These are phyloP conservation scores for Aureobasidium namibiae DNA, from an alignment of 2,329 filamentous ascomycete genomes.

Conservation along the genomic window DNA sequence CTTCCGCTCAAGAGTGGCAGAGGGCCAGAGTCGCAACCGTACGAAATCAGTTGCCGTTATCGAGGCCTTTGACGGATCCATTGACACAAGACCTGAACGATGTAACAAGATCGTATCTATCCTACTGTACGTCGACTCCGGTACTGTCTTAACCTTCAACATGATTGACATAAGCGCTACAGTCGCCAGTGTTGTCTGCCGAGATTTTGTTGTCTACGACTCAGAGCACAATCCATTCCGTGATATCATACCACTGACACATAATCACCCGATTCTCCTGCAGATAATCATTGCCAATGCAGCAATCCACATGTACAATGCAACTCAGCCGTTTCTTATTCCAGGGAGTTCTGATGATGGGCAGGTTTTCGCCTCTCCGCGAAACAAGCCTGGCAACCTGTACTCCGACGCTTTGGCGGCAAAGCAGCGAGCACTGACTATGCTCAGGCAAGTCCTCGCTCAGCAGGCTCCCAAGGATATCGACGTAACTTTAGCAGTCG, in stretches of 20 bases:
- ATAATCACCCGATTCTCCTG: not conserved
- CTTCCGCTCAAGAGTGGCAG: not conserved
- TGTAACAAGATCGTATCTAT: not conserved
- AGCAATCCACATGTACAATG: not conserved
- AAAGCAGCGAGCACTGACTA: not conserved
- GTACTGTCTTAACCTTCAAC: too few species aligned
- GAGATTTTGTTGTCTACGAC: not conserved
- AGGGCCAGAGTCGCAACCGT: not conserved
- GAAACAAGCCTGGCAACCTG: not conserved
- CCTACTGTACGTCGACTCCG: not conserved
- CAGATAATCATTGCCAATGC: not conserved
- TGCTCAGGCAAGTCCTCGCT: not conserved
- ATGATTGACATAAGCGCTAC: too few species aligned
- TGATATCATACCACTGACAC: not conserved
- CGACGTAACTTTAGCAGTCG: not conserved
- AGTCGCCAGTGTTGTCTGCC: not conserved
- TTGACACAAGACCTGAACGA: not conserved
- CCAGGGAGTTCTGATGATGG: not conserved
- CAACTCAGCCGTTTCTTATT: not conserved
- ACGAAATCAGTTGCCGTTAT: too few species aligned
- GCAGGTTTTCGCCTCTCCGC: fast-evolving
- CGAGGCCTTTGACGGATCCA: not conserved
- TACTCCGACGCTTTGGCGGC: not conserved
- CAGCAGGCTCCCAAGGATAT: not conserved
- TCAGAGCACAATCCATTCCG: not conserved